Base-by-base conservation (phyloP, 2,329 filamentous ascomycete genomes). In the Stagonosporopsis tanaceti region DNA sequence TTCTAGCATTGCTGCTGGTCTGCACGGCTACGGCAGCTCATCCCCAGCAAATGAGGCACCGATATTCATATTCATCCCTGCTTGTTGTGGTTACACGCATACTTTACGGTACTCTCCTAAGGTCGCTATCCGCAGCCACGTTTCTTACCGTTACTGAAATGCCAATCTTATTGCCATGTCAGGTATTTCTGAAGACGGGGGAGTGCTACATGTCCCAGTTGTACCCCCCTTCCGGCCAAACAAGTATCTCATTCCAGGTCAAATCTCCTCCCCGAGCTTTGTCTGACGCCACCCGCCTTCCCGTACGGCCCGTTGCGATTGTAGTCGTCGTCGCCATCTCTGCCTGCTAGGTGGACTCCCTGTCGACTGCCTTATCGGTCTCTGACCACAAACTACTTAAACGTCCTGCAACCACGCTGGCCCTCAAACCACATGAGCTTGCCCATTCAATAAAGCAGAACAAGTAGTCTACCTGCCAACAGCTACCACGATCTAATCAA, bases 271-370 rank as follows among this genome's bases (percentile, higher is more conserved):
- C 67, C 57, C 60, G 64, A 60, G 59, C 46, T 62, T 52, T 65
- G 59, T 67, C 60, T 61, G 57, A 67, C 62, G 57, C 59, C 63
- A 68, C 62, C 71, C 73, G 72, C 68, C 68, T 66, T 67, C 65
- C 72, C 73, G 71, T 57, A 54, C 72, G 71, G 71, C 59, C 71
- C 71, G 73, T 69, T 69, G 69, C 66, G 61, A 70, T 59, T 71
- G 55, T 64, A 55, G 57, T 62, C 50, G 64, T 55, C 57, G 47
- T 60, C 47, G 57, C 53, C 57, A 60, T 45, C 59, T 68, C 65
- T 70, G 68, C 68, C 66, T 70, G 62, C 64, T 64, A 60, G 60
- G 52, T 61, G 57, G 52, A 39, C 53, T 47, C 64, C 59, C 63
- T 68, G 64, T 62, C 62, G 56, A 57, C 59, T 57, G 60, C 28